phyloP scores from a whole-genome alignment of 2,329 filamentous ascomycete species.

The Bretziella fagacearum region DNA sequence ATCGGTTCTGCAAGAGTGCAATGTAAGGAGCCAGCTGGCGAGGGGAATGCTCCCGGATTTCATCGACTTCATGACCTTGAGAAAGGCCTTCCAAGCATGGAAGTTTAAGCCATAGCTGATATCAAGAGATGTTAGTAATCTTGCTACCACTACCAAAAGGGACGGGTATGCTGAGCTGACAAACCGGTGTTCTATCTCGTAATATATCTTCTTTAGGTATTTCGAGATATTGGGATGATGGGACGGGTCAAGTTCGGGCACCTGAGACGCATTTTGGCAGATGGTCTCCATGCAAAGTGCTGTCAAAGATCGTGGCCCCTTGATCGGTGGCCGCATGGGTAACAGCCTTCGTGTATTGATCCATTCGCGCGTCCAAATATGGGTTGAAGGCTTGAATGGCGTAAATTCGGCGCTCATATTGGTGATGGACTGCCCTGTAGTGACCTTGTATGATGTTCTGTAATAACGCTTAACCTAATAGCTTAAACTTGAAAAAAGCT shows the following conservation, averaged over 20 bases:
- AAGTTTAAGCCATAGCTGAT: conserved; percentile 8
- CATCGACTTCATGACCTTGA: not conserved
- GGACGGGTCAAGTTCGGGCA: not conserved
- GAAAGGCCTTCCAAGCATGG: conserved; percentile 6
- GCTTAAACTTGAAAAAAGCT: no score
- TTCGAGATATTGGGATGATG: not conserved
- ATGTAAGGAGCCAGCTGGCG: conserved; percentile 3
- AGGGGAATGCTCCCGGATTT: not conserved
- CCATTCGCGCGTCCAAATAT: conserved; percentile 6
- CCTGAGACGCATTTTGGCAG: not conserved
- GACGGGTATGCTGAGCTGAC: not conserved
- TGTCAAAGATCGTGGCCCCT: conserved; percentile 1
- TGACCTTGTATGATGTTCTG: no score
- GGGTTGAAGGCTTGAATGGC: not conserved
- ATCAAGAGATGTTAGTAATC: not conserved
- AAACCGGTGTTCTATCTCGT: conserved; percentile 1
- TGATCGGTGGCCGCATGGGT: not conserved
- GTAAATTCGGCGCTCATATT: not conserved
- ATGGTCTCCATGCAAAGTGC: conserved; percentile 5
- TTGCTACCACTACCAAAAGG: no score
- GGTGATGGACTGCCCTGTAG: no score
- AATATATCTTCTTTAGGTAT: not conserved
- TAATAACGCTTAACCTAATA: no score
- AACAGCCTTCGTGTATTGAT: not conserved
- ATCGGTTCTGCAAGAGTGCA: conserved; percentile 6